Conservation (phyloP, 2,329 filamentous ascomycete species). For the Aspergillus udagawae region DNA sequence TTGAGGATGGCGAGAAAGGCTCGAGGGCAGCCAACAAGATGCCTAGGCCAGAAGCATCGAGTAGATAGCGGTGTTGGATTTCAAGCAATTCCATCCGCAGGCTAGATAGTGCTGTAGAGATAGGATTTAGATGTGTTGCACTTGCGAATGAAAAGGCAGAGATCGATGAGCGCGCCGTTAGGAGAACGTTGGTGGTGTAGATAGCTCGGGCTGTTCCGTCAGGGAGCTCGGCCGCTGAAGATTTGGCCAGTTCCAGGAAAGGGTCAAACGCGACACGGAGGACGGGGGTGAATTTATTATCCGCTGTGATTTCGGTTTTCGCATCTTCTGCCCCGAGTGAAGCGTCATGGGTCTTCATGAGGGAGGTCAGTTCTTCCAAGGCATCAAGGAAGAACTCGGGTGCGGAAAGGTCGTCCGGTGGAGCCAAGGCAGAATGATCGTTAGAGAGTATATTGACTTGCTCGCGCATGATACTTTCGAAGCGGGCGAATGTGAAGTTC, state of each 20-base stretch:
- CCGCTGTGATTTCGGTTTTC: conserved; percentile 52
- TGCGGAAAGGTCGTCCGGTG: conserved; percentile 68
- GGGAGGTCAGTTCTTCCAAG: conserved; percentile 68
- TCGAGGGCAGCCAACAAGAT: conserved; percentile 58
- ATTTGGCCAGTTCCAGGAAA: conserved; percentile 64
- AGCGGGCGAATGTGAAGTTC: conserved; percentile 74
- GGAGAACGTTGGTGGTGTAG: conserved; percentile 46
- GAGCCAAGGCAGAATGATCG: conserved; percentile 66
- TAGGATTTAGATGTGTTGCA: conserved; percentile 53
- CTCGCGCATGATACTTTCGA: conserved; percentile 75
- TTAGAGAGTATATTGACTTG: conserved; percentile 62
- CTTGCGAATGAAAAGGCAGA: conserved; percentile 58
- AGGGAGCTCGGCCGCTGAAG: conserved; percentile 45
- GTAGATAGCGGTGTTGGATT: conserved; percentile 69
- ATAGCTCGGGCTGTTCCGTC: conserved; percentile 44
- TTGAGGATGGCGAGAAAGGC: conserved; percentile 28
- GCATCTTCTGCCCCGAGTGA: conserved; percentile 54
- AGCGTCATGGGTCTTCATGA: conserved; percentile 84
- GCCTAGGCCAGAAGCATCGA: conserved; percentile 69
- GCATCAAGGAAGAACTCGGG: conserved; percentile 79
- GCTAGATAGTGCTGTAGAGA: conserved; percentile 50
- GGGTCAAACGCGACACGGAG: conserved; percentile 79
- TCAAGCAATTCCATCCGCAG: conserved; percentile 54
- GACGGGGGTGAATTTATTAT: conserved; percentile 69
- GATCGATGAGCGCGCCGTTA: conserved; percentile 37